A percentile compares a stretch with the other conserved stretches of the same genome.
Conservation (phyloP, 495 filamentous ascomycete species). For the Staphylotrichum tortipilum region DNA sequence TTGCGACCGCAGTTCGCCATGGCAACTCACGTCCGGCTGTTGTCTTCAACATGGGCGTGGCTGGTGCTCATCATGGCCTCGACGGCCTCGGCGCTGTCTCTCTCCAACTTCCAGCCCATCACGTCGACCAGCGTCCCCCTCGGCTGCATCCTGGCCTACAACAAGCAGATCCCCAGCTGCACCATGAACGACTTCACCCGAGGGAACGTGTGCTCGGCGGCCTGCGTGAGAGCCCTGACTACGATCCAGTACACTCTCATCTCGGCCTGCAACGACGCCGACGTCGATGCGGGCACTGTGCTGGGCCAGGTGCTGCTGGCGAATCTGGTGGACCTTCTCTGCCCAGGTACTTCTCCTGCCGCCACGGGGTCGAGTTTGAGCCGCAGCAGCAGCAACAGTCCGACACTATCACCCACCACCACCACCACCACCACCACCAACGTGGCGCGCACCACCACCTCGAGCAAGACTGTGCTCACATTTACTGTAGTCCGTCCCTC, state of each 20-base stretch:
- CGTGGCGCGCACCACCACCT: conserved; percentile 1
- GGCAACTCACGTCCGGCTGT: neutral
- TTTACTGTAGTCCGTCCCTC: conserved; percentile 9
- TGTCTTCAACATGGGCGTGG: conserved; percentile 11
- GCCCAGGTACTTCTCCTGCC: conserved; percentile 13
- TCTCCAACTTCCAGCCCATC: conserved; percentile 33
- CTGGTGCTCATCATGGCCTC: conserved; percentile 27
- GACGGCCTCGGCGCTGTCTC: conserved; percentile 29
- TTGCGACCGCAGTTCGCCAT: conserved; percentile 16
- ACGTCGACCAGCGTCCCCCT: conserved; percentile 28
- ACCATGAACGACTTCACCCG: conserved; percentile 25
- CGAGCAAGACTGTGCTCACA: neutral
- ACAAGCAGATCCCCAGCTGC: conserved; percentile 27
- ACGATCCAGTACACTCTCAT: conserved; percentile 17
- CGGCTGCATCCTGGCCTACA: conserved; percentile 33
- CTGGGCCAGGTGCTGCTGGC: conserved; percentile 30
- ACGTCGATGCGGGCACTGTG: conserved; percentile 21
- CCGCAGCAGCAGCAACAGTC: conserved; percentile 1
- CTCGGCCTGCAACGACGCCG: conserved; percentile 22
- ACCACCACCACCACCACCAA: conserved; percentile 3
- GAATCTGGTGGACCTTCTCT: conserved; percentile 28
- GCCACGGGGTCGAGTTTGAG: conserved; percentile 3
- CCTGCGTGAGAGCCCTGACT: conserved; percentile 27
- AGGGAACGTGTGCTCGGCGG: conserved; percentile 26
- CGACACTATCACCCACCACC: conserved; percentile 6